Conservation (phyloP, 225 moss, liverwort and hornwort species). For the Ulota crispa region DNA sequence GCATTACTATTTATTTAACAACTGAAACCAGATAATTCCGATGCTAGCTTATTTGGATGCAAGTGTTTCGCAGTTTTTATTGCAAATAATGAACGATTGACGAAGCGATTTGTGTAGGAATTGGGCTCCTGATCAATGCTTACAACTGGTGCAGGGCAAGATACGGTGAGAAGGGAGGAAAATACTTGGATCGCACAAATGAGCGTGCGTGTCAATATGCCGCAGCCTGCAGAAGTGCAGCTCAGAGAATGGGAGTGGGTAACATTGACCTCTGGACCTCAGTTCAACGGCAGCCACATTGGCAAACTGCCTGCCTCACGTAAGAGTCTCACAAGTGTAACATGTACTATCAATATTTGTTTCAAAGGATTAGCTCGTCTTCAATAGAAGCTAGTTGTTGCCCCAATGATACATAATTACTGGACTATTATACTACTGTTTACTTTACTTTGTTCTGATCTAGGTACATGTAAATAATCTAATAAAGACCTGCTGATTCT, state of each 20-base stretch:
- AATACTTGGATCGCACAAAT: constrained; percentile 73
- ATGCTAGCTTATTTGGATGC: background rate
- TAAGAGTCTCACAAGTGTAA: constrained; percentile 29
- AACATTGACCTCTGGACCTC: constrained; percentile 83
- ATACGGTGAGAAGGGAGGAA: constrained; percentile 52
- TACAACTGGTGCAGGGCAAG: constrained; percentile 36
- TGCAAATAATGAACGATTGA: background rate
- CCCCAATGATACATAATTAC: background rate
- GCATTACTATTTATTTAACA: background rate
- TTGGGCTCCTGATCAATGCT: background rate
- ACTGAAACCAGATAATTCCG: background rate
- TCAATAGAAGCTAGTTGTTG: background rate
- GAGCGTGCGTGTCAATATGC: constrained; percentile 84
- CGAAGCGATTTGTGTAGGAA: background rate
- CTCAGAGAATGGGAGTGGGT: constrained; percentile 61
- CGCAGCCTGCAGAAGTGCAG: constrained; percentile 71
- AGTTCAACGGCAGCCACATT: constrained; percentile 60
- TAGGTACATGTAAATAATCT: background rate
- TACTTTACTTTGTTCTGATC: background rate
- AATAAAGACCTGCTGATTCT: background rate
- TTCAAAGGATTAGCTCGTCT: background rate
- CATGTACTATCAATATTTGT: background rate
- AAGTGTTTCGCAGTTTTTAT: background rate
- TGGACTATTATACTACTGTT: background rate
- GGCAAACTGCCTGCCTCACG: constrained; percentile 77